Evolutionary conservation across 805 yeast species (phyloP).

Genomic region (Wickerhamiella sergipiensis): DNA sequence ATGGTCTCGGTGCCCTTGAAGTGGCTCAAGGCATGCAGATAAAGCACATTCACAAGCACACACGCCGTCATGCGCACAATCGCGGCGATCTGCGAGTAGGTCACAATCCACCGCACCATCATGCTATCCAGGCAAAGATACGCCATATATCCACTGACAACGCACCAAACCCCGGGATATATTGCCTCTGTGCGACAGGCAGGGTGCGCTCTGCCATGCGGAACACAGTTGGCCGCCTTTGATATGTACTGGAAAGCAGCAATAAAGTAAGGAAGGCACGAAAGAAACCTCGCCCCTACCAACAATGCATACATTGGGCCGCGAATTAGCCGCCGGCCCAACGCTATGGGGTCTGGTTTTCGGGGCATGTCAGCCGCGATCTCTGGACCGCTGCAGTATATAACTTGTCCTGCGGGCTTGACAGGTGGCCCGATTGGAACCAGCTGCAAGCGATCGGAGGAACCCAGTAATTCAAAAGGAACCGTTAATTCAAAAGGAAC

Average conservation of each 20-base stretch:
- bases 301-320: conserved; percentile 15
- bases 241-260: conserved; percentile 30
- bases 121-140: conserved; percentile 77
- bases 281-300: conserved; percentile 35
- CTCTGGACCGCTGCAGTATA: too few species aligned
- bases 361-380: background rate
- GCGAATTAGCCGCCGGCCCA: conserved; percentile 10
- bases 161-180: conserved; percentile 54
- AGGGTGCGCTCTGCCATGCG: conserved; percentile 2
- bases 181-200: conserved; percentile 13
- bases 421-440: too few species aligned
- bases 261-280: conserved; percentile 51
- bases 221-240: conserved; percentile 20
- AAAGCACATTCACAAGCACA: conserved; percentile 56
- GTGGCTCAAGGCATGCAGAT: conserved; percentile 54
- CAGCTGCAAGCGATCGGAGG: background rate
- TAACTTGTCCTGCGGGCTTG: too few species aligned
- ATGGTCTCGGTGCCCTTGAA: conserved; percentile 57
- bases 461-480: too few species aligned
- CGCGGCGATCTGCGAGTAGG: conserved; percentile 78
- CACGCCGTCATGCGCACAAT: conserved; percentile 74
- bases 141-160: conserved; percentile 74
- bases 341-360: conserved; percentile 12
- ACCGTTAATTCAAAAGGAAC: too few species aligned
- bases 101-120: conserved; percentile 84